A percentile compares a stretch with the other conserved stretches of the same genome.
These are phyloP conservation scores for Silene uniflora DNA, from an alignment of 148 eudicot genomes.

Conservation along the genomic window DNA sequence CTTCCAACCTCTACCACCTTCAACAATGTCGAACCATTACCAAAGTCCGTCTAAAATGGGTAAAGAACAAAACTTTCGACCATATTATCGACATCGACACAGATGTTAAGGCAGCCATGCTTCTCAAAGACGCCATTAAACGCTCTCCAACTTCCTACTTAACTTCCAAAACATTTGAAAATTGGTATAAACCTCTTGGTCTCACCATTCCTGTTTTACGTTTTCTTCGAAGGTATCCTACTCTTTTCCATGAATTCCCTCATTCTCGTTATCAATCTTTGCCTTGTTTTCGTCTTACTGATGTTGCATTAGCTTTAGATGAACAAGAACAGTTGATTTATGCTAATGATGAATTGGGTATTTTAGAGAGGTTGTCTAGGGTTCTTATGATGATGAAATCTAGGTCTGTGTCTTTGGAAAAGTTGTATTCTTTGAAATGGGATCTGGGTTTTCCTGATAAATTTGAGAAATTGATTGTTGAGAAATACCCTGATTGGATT, in stretches of 20 bases:
- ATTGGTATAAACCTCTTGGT: slow-evolving; percentile 69
- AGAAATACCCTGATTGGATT: slow-evolving; percentile 53
- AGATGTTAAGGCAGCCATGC: slow-evolving; percentile 77
- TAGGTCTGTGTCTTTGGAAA: slow-evolving; percentile 42
- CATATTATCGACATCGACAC: slow-evolving; percentile 80
- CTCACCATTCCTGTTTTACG: slow-evolving; percentile 82
- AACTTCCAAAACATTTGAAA: slow-evolving; percentile 53
- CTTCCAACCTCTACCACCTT: slow-evolving; percentile 15
- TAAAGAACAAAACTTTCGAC: slow-evolving; percentile 67
- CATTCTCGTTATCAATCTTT: slow-evolving; percentile 74
- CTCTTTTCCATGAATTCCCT: slow-evolving; percentile 71
- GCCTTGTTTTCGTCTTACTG: slow-evolving; percentile 68
- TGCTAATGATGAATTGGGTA: slow-evolving; percentile 39
- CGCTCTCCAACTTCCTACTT: slow-evolving; percentile 62
- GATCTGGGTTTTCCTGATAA: slow-evolving; percentile 88
- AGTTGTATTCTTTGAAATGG: slow-evolving; percentile 67
- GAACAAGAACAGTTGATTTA: slow-evolving; percentile 43
- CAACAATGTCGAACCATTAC: slow-evolving; percentile 47
- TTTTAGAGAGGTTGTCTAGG: slow-evolving; percentile 48
- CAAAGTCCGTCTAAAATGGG: slow-evolving; percentile 89
- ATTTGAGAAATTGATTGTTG: slow-evolving; percentile 46
- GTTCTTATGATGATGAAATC: slow-evolving; percentile 70
- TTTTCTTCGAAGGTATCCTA: slow-evolving; percentile 80
- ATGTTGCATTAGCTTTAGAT: slow-evolving; percentile 50
- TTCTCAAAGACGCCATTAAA: slow-evolving; percentile 71